These are phyloP conservation scores for Chrysosporium queenslandicum DNA, from an alignment of 2,329 filamentous ascomycete genomes.

Conservation along the genomic window DNA sequence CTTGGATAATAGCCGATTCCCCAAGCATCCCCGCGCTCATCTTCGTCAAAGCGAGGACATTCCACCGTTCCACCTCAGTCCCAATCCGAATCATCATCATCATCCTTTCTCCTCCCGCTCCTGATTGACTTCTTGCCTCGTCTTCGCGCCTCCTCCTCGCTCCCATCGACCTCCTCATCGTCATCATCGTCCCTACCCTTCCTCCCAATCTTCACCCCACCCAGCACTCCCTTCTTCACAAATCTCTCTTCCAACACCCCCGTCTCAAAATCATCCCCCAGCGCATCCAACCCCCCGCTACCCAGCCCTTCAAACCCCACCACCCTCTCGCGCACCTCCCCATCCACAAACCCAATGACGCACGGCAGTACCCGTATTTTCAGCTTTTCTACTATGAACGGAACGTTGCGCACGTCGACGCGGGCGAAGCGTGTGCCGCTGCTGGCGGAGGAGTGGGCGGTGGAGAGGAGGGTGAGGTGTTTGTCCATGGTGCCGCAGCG, in stretches of 20 bases:
- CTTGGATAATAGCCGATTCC: no score
- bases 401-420: slow-evolving; percentile 38
- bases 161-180: slow-evolving; percentile 14
- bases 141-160: slow-evolving; percentile 18
- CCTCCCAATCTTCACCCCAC: slow-evolving; percentile 27
- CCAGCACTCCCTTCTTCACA: slow-evolving; percentile 32
- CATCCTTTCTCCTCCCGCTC: slow-evolving; percentile 25
- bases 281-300: slow-evolving; percentile 29
- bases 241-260: slow-evolving; percentile 36
- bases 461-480: slow-evolving; percentile 42
- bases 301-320: slow-evolving; percentile 42
- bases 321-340: slow-evolving; percentile 36
- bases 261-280: slow-evolving; percentile 31
- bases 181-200: slow-evolving; percentile 19
- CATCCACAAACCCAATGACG: slow-evolving; percentile 42
- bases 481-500: slow-evolving; percentile 54
- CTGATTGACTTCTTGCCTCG: slow-evolving; percentile 23
- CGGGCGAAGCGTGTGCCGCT: slow-evolving; percentile 38
- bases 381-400: slow-evolving; percentile 41
- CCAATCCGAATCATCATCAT: slow-evolving; percentile 40
- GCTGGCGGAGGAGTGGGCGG: slow-evolving; percentile 23
- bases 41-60: background rate
- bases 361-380: slow-evolving; percentile 39
- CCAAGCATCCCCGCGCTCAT: background rate
- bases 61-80: slow-evolving; percentile 28